phyloP scores from a whole-genome alignment of 1,139 yeast species.

The Pichia sp. region DNA sequence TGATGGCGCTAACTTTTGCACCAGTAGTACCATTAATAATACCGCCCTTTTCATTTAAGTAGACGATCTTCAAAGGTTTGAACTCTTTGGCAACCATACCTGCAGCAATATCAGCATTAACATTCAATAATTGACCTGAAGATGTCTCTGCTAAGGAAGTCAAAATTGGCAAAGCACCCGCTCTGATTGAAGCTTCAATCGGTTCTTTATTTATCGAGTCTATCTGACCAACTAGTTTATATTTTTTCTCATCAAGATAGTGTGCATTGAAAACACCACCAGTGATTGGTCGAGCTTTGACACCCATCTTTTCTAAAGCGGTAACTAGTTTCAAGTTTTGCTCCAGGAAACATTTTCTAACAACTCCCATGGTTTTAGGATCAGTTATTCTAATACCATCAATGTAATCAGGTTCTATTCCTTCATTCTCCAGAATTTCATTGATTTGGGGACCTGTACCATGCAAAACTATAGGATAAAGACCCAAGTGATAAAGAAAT shows the following conservation, averaged over 20 bases:
- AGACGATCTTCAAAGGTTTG: constrained; percentile 94
- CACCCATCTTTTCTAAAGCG: constrained; percentile 94
- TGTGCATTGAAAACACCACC: constrained; percentile 97
- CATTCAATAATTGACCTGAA: constrained; percentile 93
- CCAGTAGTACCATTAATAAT: constrained; percentile 89
- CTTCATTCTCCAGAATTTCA: constrained; percentile 86
- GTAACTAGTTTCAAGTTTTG: constrained; percentile 93
- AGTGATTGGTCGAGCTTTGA: constrained; percentile 96
- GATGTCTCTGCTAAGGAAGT: constrained; percentile 96
- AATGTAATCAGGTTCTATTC: constrained; percentile 91
- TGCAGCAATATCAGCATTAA: constrained; percentile 98
- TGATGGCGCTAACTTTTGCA: constrained; percentile 83
- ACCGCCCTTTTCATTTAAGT: constrained; percentile 96
- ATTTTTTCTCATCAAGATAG: constrained; percentile 83
- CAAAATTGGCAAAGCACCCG: constrained; percentile 94
- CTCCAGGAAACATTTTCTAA: constrained; percentile 88
- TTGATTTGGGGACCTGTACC: constrained; percentile 99
- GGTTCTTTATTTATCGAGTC: constrained; percentile 83
- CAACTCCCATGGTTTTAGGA: constrained; percentile 92
- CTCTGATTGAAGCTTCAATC: constrained; percentile 89
- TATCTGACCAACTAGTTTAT: constrained; percentile 89
- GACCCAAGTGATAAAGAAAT: constrained; percentile 92
- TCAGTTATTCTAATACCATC: constrained; percentile 98
- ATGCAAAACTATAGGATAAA: constrained; percentile 92
- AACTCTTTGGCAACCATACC: constrained; percentile 95